phyloP scores from a whole-genome alignment of 108 stramenopile species.

The Cyclostephanos invisitatus region DNA sequence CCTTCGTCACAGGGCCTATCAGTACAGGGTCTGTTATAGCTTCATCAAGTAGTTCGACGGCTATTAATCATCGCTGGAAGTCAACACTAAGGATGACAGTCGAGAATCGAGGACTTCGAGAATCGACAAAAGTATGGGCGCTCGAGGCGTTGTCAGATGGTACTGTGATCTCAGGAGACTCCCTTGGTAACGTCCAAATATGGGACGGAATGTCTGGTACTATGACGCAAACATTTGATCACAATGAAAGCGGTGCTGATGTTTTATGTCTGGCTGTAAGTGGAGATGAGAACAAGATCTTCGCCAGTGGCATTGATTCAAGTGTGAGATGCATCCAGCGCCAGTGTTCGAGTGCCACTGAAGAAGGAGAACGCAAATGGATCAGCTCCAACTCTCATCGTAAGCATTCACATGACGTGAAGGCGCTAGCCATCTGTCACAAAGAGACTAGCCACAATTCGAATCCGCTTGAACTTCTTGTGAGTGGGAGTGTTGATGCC shows the following conservation, averaged over 20 bases:
- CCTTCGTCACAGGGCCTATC: constrained; percentile 35
- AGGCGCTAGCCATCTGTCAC: constrained; percentile 71
- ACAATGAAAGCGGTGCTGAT: constrained; percentile 83
- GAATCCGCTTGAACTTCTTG: constrained; percentile 59
- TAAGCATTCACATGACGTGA: constrained; percentile 93
- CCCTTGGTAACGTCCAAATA: constrained; percentile 87
- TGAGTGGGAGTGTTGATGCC: constrained; percentile 90
- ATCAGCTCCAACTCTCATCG: constrained; percentile 79
- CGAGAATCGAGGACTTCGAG: constrained; percentile 67
- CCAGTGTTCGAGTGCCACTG: constrained; percentile 1
- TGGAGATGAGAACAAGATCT: constrained; percentile 75
- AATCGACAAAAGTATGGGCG: constrained; percentile 87
- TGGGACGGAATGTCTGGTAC: constrained; percentile 91
- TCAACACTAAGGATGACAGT: constrained; percentile 85
- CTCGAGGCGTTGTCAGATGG: constrained; percentile 72
- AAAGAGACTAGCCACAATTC: constrained; percentile 14
- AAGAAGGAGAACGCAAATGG: constrained; percentile 58
- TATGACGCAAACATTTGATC: constrained; percentile 73
- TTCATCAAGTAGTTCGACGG: constrained; percentile 31
- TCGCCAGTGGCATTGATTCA: constrained; percentile 93
- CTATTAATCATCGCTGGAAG: constrained; percentile 48
- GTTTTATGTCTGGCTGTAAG: constrained; percentile 82
- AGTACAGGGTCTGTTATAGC: constrained; percentile 41
- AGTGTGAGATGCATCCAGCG: constrained; percentile 86
- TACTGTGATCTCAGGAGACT: constrained; percentile 90